A percentile compares a stretch with the other conserved stretches of the same genome.
Conservation (phyloP, 148 eudicot genomes). For the Chenopodium album region DNA sequence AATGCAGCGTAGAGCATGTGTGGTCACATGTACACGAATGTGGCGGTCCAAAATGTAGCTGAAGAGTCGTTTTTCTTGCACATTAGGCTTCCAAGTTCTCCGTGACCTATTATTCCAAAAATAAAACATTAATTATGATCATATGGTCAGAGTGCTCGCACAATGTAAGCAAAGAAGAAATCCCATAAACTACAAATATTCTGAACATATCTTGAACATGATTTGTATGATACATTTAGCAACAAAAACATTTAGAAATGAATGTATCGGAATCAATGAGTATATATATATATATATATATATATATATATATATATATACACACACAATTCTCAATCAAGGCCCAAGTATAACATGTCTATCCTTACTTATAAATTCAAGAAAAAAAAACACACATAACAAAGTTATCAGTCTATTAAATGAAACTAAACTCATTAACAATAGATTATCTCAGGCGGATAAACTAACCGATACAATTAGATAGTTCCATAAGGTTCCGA, state of each 20-base stretch:
- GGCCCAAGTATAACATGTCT: neutral
- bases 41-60: conserved; percentile 87
- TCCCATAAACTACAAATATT: neutral
- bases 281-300: neutral
- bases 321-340: neutral
- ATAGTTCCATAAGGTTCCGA: no score
- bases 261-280: neutral
- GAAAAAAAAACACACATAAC: neutral
- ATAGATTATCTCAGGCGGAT: neutral
- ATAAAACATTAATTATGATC: neutral
- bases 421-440: neutral
- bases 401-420: neutral
- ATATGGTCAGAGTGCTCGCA: neutral
- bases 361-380: neutral
- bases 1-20: conserved; percentile 91
- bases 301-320: no score
- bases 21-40: conserved; percentile 82
- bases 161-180: neutral
- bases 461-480: no score
- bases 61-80: conserved; percentile 82
- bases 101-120: conserved; percentile 50
- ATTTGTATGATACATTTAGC: neutral
- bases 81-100: conserved; percentile 90
- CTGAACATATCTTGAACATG: neutral
- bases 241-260: neutral